Evolutionary conservation across 2,329 filamentous ascomycete species (phyloP), one percentile per base, ranked within the genome.

Genomic region (Drechslerella stenobrocha): DNA sequence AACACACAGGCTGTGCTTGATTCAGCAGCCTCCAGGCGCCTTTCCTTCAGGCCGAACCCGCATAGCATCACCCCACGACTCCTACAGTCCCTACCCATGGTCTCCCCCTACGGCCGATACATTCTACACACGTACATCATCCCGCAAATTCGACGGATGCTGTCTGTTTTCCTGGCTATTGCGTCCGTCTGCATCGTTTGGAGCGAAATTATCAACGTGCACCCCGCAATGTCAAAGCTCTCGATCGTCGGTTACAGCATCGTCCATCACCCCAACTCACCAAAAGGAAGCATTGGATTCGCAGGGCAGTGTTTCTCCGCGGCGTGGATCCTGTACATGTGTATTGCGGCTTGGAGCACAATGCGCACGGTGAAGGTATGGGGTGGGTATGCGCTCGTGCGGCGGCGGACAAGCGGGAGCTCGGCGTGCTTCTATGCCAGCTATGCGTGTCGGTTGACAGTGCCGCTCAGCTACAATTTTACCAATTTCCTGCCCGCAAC

Each of bases 311-410:
- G 90, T 44, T 87, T 92, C 48, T 88, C 92, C 0, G 86, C 90
- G 1, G 79, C 84, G 11, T 98, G 93, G 93, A 86, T 98, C 67
- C 81, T 91, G 60, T 98, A 98, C 79, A 98, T 98, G 93, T 95
- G 89, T 76, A 81, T 88, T 11, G 90, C 90, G 46, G 90, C 93
- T 3, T 83, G 97, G 51, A 88, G 85, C 60, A 91, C 90, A 5
- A 86, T 98, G 74, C 90, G 87, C 11, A 90, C 96, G 75, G 89
- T 96, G 73, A 95, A 93, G 74, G 90, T 96, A n/a, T 98, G 93
- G 93, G 88, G 93, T 59, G 93, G 95, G 48, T 85, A 93, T 30
- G 92, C 93, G 0, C 81, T 98, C 3, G 92, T 97, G 46, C 85
- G 84, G 64, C 86, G 93, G 60, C 93, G 95, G 74, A 98, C 93